Base-by-base conservation (phyloP, 345 rosid species). In the Clarkia xantiana region DNA sequence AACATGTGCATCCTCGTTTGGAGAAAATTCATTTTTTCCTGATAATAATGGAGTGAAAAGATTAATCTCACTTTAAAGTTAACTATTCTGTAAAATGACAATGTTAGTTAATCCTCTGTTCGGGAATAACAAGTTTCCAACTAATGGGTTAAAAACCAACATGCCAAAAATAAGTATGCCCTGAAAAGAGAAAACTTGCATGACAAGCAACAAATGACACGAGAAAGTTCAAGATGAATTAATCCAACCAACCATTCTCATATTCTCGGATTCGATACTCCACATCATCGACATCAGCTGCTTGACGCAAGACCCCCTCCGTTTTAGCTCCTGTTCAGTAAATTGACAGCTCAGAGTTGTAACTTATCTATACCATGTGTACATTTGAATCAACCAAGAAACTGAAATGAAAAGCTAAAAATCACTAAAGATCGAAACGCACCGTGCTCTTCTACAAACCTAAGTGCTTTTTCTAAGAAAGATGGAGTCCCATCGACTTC, bases 401-500 rank as follows among this genome's bases (percentile, higher is more conserved):
- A n/a, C n/a, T n/a, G n/a, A n/a, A n/a, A n/a, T n/a, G n/a, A n/a
- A n/a, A n/a, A n/a, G n/a, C n/a, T n/a, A n/a, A n/a, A n/a, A n/a
- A n/a, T n/a, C n/a, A n/a, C n/a, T n/a, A 14, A 14, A 41, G 42
- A 39, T n/a, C 18, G 44, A 29, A 62, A 67, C 78, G 60, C 73
- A 87, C 99, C 99, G 53, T 84, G 68, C 59, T 76, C 82, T 77
- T 93, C 99, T 49, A 93, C 74, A 67, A 78, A 93, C 62, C 76
- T 74, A 55, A 93, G 94, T 57, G 96, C 90, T 70, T 93, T 93
- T 68, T 93, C 96, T 80, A 93, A 72, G 73, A 93, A 93, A 38
- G 99, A 87, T 34, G 99, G 99, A 74, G 84, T 55, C 60, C 96
- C 99, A 61, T 93, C 99, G 56, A 80, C 87, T 71, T 93, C 96